phyloP scores from a whole-genome alignment of 495 filamentous ascomycete species.

The Penicillium goetzii region DNA sequence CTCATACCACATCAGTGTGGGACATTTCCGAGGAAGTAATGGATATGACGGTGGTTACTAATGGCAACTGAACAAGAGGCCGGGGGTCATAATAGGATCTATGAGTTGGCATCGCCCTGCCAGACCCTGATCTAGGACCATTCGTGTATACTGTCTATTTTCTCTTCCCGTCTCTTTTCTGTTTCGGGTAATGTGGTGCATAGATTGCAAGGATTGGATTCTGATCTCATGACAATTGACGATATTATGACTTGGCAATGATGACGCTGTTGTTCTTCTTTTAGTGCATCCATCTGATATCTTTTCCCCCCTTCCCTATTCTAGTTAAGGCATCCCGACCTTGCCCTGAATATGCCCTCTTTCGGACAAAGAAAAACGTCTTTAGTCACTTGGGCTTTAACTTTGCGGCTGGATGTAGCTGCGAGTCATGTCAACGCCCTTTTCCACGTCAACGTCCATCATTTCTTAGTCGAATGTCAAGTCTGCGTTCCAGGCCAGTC shows the following conservation, averaged over 20 bases:
- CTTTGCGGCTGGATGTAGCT: not conserved
- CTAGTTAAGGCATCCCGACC: not conserved
- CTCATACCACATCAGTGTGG: not conserved
- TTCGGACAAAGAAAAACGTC: not conserved
- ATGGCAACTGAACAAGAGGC: too few relatives aligned
- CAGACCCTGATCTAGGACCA: not conserved
- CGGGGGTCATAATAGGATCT: not conserved
- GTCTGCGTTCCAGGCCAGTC: not conserved
- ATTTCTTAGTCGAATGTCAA: too few relatives aligned
- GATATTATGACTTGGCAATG: constrained; percentile 6
- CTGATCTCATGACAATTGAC: not conserved
- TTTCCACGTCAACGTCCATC: not conserved
- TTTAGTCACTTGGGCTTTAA: not conserved
- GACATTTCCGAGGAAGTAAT: not conserved
- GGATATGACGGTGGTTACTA: not conserved
- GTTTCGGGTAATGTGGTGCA: not conserved
- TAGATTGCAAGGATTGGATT: not conserved
- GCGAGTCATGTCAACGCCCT: not conserved
- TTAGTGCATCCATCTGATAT: not conserved
- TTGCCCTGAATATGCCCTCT: too few relatives aligned
- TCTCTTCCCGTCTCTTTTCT: not conserved
- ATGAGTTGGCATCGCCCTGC: not conserved
- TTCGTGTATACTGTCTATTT: not conserved
- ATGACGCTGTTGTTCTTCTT: not conserved
- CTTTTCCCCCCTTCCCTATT: not conserved